phyloP scores from a whole-genome alignment of 129 eudicot genomes.

The Lactuca saligna region DNA sequence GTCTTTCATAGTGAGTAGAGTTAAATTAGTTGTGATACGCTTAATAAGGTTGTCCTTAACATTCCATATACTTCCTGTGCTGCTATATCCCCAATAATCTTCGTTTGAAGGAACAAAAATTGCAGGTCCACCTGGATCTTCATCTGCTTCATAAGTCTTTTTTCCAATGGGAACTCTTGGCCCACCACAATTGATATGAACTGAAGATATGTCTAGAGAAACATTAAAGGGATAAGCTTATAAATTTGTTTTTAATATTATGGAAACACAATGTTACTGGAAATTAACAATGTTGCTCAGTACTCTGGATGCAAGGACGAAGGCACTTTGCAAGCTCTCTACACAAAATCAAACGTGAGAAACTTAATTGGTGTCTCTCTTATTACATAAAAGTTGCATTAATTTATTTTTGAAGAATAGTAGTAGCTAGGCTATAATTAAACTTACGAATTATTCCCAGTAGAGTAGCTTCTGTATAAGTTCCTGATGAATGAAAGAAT shows the following conservation, averaged over 20 bases:
- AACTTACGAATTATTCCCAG: background rate
- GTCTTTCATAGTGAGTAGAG: constrained; percentile 34
- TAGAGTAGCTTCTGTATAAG: background rate
- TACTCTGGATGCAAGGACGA: background rate
- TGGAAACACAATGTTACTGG: background rate
- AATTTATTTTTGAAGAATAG: too few relatives aligned
- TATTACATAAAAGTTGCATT: too few relatives aligned
- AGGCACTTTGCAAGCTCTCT: background rate
- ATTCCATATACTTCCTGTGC: constrained; percentile 45
- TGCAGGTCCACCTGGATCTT: constrained; percentile 35
- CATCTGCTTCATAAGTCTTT: constrained; percentile 38
- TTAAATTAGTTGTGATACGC: constrained; percentile 22
- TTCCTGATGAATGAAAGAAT: background rate
- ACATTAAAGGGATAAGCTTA: background rate
- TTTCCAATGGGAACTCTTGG: constrained; percentile 26
- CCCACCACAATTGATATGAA: constrained; percentile 63
- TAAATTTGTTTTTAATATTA: background rate
- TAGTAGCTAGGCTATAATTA: background rate
- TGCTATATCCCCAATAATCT: constrained; percentile 57
- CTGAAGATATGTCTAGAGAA: background rate
- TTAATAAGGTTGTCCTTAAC: background rate
- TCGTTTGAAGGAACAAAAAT: constrained; percentile 13
- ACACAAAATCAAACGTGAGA: background rate
- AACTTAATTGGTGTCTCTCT: background rate
- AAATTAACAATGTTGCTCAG: background rate